These are phyloP conservation scores for Sporobolomyces roseus DNA, from an alignment of 768 basidiomycete genomes.

Conservation along the genomic window DNA sequence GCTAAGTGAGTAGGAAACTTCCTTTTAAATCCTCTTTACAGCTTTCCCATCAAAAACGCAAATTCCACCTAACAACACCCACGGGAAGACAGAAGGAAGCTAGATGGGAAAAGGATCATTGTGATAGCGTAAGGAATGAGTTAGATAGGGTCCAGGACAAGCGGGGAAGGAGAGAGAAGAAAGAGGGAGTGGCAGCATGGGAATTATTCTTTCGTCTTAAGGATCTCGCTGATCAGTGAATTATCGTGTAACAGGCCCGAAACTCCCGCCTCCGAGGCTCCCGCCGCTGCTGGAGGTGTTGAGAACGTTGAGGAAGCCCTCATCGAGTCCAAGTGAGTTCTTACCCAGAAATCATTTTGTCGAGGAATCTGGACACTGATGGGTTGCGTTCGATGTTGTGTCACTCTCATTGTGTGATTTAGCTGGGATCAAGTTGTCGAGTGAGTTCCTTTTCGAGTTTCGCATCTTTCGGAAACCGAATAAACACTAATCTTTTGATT, in stretches of 20 bases:
- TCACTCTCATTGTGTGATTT: no score
- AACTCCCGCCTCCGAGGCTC: constrained; percentile 37
- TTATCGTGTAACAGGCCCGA: constrained; percentile 23
- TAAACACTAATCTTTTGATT: not conserved
- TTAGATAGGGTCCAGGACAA: not conserved
- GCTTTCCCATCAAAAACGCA: not conserved
- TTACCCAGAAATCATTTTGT: not conserved
- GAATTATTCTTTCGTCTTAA: not conserved
- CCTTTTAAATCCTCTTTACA: no score
- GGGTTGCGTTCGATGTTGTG: no score
- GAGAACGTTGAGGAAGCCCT: constrained; percentile 37
- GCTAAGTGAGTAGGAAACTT: constrained; percentile 19
- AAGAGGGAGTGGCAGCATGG: not conserved
- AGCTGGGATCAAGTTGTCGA: constrained; percentile 44
- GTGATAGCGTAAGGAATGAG: not conserved
- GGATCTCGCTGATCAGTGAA: not conserved
- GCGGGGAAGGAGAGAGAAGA: not conserved
- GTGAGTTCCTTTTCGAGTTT: constrained; percentile 6
- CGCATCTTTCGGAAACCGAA: not conserved
- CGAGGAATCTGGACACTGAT: not conserved
- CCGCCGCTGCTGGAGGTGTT: constrained; percentile 38
- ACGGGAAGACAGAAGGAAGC: no score
- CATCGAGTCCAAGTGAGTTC: constrained; percentile 42
- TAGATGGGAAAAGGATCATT: not conserved
- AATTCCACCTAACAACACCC: no score